Base-by-base conservation (phyloP, 2,329 filamentous ascomycete species). In the Bipolaris bicolor region DNA sequence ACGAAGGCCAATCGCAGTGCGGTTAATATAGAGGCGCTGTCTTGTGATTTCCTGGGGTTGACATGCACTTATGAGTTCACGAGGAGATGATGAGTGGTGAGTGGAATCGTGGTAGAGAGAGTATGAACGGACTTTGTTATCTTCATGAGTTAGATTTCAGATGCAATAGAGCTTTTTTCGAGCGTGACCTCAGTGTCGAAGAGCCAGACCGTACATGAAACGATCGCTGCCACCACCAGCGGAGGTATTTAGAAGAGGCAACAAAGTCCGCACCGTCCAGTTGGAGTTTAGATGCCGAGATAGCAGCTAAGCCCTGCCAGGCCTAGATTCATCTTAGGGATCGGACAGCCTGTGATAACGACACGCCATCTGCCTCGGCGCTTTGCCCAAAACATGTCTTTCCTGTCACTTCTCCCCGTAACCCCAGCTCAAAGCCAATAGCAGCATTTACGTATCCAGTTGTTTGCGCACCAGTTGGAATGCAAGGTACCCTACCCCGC, bases 261-360 rank as follows among this genome's bases (percentile, higher is more conserved):
- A 41, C 7, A 13, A 41, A 20, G 20, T 13, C 39, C 18, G 18
- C 11, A 3, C n/a, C 5, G 15, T 31, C 29, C 44, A 18, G 13
- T 34, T 46, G 16, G 7, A 22, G 29, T 31, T 46, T 20, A 33
- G n/a, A 31, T 11, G 16, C 26, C 41, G 49, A 44, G 40, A 33
- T 24, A 13, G 15, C 3, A 11, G 34, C 50, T 62, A 57, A 37
- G 31, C 60, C 51, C n/a, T 24, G 29, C 5, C 9, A 31, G 16
- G 34, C 7, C n/a, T 55, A 52, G 45, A 6, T n/a, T 39, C n/a
- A 49, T 33, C 16, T 31, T 34, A 16, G 10, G 26, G 29, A 24
- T 51, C 52, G 62, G 47, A 50, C 29, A 45, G 49, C 20, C 52
- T 55, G 40, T 50, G 63, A 67, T 66, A 66, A 66, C 60, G 24